phyloP scores from a whole-genome alignment of 768 basidiomycete species.

The Amanita pallidorosea region DNA sequence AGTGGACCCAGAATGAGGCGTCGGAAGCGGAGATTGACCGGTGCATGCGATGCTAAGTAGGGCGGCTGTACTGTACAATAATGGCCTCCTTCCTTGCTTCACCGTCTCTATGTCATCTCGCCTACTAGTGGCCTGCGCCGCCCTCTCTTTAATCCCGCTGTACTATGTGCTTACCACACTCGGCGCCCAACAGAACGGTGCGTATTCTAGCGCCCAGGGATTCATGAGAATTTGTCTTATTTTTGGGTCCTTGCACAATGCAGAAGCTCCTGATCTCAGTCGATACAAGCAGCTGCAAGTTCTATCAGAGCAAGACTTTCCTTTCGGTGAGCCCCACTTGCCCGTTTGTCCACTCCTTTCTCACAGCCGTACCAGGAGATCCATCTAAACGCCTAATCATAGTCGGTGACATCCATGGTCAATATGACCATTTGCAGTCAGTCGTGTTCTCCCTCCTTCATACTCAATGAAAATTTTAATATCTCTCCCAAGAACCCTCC shows the following conservation, averaged over 20 bases:
- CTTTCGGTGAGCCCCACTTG: conserved; percentile 29
- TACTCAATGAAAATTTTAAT: neutral
- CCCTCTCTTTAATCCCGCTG: neutral
- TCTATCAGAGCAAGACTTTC: conserved; percentile 39
- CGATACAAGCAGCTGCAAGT: conserved; percentile 31
- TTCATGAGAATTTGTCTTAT: neutral
- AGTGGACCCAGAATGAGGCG: conserved; percentile 16
- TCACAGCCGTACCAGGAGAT: conserved; percentile 30
- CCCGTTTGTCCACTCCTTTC: neutral
- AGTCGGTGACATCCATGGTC: conserved; percentile 87
- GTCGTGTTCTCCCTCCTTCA: neutral
- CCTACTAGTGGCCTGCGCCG: conserved; percentile 1
- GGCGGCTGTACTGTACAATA: neutral
- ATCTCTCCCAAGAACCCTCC: conserved; percentile 39
- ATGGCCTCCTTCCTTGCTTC: conserved; percentile 5
- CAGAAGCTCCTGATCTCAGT: conserved; percentile 47
- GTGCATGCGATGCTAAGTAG: conserved; percentile 23
- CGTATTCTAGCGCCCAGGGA: neutral
- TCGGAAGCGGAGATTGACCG: conserved; percentile 37
- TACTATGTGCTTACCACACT: neutral
- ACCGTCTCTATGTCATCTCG: conserved; percentile 10
- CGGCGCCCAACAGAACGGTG: neutral
- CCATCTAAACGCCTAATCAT: conserved; percentile 51
- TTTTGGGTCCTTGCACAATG: neutral
- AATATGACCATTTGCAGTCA: conserved; percentile 56